Percentiles rank a stretch among this genome's conserved stretches.
phyloP scores from a whole-genome alignment of 2,329 filamentous ascomycete species.

The Dactylonectria estremocensis region DNA sequence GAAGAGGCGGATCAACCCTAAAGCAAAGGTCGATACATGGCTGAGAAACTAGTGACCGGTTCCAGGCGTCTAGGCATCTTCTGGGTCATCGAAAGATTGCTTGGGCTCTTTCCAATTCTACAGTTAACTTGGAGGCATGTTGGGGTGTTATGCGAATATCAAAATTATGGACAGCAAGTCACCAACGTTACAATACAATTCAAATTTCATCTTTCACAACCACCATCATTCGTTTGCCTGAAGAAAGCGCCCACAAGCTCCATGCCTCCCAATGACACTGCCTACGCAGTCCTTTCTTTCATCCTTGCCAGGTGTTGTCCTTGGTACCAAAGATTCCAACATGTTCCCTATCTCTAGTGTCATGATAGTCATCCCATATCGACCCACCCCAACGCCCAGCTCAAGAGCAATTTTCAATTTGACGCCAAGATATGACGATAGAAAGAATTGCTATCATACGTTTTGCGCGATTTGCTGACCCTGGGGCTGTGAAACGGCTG shows the following conservation, averaged over 20 bases:
- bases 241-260: not conserved
- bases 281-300: not conserved
- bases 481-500: not conserved
- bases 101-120: not conserved
- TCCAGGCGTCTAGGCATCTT: not conserved
- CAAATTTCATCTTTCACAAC: not conserved
- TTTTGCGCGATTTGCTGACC: slow-evolving; percentile 18
- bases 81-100: too few species aligned
- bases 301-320: not conserved
- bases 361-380: not conserved
- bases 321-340: not conserved
- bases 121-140: too few species aligned
- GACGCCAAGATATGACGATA: not conserved
- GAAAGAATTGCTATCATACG: slow-evolving; percentile 2
- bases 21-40: slow-evolving; percentile 43
- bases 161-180: not conserved
- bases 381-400: slow-evolving; percentile 7
- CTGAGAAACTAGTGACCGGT: slow-evolving; percentile 27
- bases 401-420: not conserved
- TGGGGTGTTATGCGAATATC: not conserved
- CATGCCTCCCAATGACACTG: not conserved
- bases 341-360: not conserved
- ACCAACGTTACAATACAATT: not conserved
- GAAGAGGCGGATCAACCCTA: slow-evolving; percentile 40
- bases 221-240: not conserved